Percentiles rank a stretch among this genome's conserved stretches.
Evolutionary conservation across 805 yeast genomes (phyloP).

Genomic region (Lachancea mirantina): DNA sequence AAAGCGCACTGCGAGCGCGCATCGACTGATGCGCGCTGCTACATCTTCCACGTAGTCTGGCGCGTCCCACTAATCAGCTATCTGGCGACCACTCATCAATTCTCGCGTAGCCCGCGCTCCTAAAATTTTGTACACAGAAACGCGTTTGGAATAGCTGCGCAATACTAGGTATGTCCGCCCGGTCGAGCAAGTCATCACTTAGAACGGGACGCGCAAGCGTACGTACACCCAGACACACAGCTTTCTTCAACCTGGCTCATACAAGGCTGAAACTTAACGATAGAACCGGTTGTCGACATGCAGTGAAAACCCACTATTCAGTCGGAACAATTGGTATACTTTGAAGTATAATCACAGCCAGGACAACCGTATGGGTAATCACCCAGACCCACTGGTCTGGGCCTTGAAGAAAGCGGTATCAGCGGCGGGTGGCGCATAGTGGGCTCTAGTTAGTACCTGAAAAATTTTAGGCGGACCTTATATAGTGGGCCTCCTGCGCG

Average conservation of each 20-base stretch:
- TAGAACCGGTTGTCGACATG: constrained; percentile 37
- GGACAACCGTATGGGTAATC: no score
- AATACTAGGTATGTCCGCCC: constrained; percentile 43
- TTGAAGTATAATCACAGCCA: constrained; percentile 26
- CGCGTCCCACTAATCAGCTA: constrained; percentile 25
- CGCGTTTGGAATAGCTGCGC: constrained; percentile 20
- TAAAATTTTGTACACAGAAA: constrained; percentile 34
- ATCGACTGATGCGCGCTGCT: constrained; percentile 6
- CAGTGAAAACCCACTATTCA: constrained; percentile 32
- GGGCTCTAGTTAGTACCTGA: neutral
- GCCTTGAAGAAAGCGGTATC: constrained; percentile 6
- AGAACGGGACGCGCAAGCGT: constrained; percentile 2
- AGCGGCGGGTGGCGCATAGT: neutral
- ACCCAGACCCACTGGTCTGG: no score
- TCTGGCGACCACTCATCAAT: constrained; percentile 37
- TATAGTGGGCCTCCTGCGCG: no score
- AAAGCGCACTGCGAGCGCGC: constrained; percentile 5
- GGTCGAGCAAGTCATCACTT: constrained; percentile 38
- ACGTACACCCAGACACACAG: constrained; percentile 1
- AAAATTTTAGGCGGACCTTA: no score
- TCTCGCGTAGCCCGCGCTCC: constrained; percentile 28
- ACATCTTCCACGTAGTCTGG: neutral
- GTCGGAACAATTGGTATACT: constrained; percentile 37
- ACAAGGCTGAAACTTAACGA: constrained; percentile 46
- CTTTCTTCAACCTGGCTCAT: constrained; percentile 27